These are phyloP conservation scores for Trichothecium roseum DNA, from an alignment of 2,329 filamentous ascomycete genomes.

Conservation along the genomic window DNA sequence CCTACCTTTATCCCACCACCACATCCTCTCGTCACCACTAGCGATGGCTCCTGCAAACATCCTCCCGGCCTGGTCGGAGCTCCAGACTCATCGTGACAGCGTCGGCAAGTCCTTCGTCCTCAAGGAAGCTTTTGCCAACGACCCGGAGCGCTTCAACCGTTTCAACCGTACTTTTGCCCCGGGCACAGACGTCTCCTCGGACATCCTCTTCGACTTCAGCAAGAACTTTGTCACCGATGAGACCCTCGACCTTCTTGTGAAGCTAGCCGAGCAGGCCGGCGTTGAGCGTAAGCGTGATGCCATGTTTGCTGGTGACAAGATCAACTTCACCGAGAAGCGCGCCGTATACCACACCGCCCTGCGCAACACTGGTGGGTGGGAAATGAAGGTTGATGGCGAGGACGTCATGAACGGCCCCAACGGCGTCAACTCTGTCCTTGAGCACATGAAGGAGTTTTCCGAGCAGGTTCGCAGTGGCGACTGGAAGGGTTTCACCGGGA, in stretches of 20 bases:
- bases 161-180: conserved; percentile 81
- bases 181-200: conserved; percentile 65
- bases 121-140: conserved; percentile 84
- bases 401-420: conserved; percentile 86
- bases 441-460: conserved; percentile 98
- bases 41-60: conserved; percentile 75
- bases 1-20: background rate
- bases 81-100: conserved; percentile 80
- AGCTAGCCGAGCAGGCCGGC: conserved; percentile 84
- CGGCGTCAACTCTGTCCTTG: conserved; percentile 79
- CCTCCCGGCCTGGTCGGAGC: conserved; percentile 77
- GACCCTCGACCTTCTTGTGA: conserved; percentile 74
- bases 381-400: conserved; percentile 75
- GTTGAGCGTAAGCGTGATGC: conserved; percentile 90
- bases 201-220: conserved; percentile 96
- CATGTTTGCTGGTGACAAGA: conserved; percentile 96
- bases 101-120: conserved; percentile 85
- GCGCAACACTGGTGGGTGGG: conserved; percentile 78
- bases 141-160: conserved; percentile 80
- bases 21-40: conserved; percentile 5
- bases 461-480: conserved; percentile 88
- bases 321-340: conserved; percentile 97
- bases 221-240: conserved; percentile 98
- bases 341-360: conserved; percentile 94
- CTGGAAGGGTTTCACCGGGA: conserved; percentile 96